Percentiles rank a stretch among this genome's conserved stretches.
These are phyloP conservation scores for Haplosporangium sp. DNA, from an alignment of 371 early-diverging fungal genomes.

Conservation along the genomic window DNA sequence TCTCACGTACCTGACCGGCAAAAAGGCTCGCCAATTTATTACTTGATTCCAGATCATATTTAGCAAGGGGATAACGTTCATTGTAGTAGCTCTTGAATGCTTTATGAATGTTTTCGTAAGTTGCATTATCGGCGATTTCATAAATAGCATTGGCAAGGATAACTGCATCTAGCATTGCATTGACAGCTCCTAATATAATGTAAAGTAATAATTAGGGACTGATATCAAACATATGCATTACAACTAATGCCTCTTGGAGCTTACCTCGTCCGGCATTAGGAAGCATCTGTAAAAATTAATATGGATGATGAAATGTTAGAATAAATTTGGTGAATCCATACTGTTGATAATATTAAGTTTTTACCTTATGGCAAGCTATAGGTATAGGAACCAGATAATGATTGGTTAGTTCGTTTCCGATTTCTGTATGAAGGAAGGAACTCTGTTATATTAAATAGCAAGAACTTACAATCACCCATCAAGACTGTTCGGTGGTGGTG, in stretches of 20 bases:
- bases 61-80: conserved; percentile 10
- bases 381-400: too few species aligned
- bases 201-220: neutral
- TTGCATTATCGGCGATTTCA: conserved; percentile 6
- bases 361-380: conserved; percentile 32
- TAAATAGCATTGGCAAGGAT: conserved; percentile 24
- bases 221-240: neutral
- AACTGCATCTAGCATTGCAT: conserved; percentile 29
- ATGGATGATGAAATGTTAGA: neutral
- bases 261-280: conserved; percentile 22
- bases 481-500: conserved; percentile 18
- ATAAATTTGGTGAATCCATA: neutral
- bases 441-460: neutral
- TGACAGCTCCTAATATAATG: conserved; percentile 12
- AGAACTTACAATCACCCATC: conserved; percentile 26
- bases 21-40: conserved; percentile 4
- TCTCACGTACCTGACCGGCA: conserved; percentile 26
- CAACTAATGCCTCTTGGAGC: neutral
- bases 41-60: neutral
- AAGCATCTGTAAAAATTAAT: conserved; percentile 13
- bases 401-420: too few species aligned
- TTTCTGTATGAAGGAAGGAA: too few species aligned
- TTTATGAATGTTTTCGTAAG: neutral
- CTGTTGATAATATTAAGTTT: neutral
- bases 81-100: conserved; percentile 20